These are phyloP conservation scores for Salix dunnii DNA, from an alignment of 345 rosid species.

Conservation along the genomic window DNA sequence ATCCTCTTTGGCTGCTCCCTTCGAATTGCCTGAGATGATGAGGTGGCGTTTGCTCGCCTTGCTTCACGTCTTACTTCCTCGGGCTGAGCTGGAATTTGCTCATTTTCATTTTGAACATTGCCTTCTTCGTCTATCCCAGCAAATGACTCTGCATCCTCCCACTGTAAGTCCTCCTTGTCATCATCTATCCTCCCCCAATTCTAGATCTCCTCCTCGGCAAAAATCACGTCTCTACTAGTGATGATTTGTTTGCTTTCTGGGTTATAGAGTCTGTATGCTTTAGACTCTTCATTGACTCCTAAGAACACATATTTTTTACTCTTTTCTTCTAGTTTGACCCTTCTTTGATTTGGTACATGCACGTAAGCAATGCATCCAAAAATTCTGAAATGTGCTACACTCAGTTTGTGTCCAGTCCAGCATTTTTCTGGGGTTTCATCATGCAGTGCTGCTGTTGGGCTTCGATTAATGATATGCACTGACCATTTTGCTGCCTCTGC, in stretches of 20 bases:
- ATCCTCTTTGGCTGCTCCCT: too few relatives aligned
- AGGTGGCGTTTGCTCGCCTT: too few relatives aligned
- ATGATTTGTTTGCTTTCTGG: background rate
- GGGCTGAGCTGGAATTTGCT: too few relatives aligned
- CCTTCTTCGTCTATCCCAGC: too few relatives aligned
- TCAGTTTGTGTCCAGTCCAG: background rate
- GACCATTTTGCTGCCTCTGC: background rate
- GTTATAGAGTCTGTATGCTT: background rate
- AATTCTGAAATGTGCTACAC: background rate
- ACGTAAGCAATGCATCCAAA: background rate
- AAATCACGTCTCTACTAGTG: background rate
- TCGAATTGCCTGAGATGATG: too few relatives aligned
- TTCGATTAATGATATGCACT: background rate
- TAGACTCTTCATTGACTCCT: background rate
- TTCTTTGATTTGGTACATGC: background rate
- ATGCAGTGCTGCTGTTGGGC: background rate
- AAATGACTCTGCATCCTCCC: too few relatives aligned
- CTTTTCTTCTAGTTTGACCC: background rate
- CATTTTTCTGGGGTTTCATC: background rate
- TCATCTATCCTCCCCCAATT: too few relatives aligned
- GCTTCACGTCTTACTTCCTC: too few relatives aligned
- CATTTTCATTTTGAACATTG: too few relatives aligned
- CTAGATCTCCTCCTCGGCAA: background rate
- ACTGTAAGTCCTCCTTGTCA: too few relatives aligned
- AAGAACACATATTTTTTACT: background rate